Conservation (phyloP, 1,284 basidiomycete species). For the Ustilago shanxiensis region DNA sequence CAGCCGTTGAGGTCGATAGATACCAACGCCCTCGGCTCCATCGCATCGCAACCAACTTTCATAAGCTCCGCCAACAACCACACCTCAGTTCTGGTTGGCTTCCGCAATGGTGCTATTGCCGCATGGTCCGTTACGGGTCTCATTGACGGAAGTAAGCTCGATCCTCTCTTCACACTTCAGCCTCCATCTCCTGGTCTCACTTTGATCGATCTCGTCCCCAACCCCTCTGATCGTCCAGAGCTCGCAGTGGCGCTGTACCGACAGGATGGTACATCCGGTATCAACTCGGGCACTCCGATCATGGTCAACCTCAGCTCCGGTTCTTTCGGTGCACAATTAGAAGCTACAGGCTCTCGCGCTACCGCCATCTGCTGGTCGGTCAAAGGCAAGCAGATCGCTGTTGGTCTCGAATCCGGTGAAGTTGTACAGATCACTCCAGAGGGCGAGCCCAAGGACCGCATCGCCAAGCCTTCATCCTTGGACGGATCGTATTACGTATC, state of each 20-base stretch:
- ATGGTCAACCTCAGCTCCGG: constrained; percentile 51
- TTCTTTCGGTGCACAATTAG: constrained; percentile 45
- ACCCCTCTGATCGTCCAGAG: constrained; percentile 71
- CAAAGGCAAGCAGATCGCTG: constrained; percentile 85
- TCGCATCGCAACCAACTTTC: constrained; percentile 49
- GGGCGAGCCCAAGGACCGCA: constrained; percentile 76
- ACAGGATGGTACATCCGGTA: constrained; percentile 68
- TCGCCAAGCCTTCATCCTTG: constrained; percentile 74
- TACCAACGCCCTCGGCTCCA: constrained; percentile 22
- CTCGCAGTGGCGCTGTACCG: constrained; percentile 70
- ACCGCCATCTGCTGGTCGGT: constrained; percentile 82
- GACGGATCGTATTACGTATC: constrained; percentile 74
- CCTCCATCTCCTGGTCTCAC: constrained; percentile 42
- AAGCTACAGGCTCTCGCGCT: constrained; percentile 29
- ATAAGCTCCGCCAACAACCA: constrained; percentile 48
- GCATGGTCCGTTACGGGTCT: constrained; percentile 47
- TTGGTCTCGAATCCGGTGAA: constrained; percentile 80
- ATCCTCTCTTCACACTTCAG: constrained; percentile 42
- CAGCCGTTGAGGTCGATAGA: constrained; percentile 32
- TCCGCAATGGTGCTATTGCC: constrained; percentile 56
- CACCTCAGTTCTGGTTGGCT: constrained; percentile 38
- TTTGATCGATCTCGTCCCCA: constrained; percentile 70
- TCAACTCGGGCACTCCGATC: constrained; percentile 40
- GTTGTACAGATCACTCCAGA: constrained; percentile 79
- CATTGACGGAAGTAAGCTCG: constrained; percentile 31